phyloP scores from a whole-genome alignment of 225 moss, liverwort and hornwort species.

The Neckera pumila region DNA sequence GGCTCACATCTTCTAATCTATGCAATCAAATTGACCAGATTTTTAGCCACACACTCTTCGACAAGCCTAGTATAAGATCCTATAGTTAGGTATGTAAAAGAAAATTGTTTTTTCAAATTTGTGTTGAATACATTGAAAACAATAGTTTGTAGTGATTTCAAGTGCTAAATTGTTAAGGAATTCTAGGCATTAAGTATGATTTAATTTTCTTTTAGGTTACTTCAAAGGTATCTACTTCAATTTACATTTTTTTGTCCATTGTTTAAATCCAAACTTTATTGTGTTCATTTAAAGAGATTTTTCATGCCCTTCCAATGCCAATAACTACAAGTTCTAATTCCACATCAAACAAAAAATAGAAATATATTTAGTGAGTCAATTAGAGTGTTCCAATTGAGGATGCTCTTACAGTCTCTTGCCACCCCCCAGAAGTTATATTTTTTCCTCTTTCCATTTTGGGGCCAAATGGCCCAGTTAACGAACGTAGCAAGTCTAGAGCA shows the following conservation, averaged over 20 bases:
- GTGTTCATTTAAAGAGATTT: not conserved
- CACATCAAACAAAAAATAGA: not conserved
- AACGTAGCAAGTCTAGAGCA: not conserved
- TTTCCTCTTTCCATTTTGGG: not conserved
- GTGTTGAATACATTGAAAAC: no score
- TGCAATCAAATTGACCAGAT: no score
- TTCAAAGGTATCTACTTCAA: accelerated
- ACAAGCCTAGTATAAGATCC: no score
- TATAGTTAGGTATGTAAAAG: no score
- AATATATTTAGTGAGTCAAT: no score
- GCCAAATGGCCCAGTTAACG: not conserved
- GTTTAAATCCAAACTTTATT: not conserved
- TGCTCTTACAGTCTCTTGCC: not conserved
- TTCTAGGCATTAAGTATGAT: no score
- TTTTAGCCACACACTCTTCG: no score
- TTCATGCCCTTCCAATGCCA: not conserved
- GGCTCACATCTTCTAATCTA: no score
- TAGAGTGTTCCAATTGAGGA: not conserved
- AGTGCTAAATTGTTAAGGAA: not conserved
- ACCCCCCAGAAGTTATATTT: not conserved
- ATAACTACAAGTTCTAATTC: not conserved
- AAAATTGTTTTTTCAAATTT: no score
- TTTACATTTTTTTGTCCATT: no score
- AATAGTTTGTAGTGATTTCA: no score
- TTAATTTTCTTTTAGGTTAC: not conserved